Percentiles rank a stretch among this genome's conserved stretches.
Conservation (phyloP, 495 filamentous ascomycete species). For the Ascodesmis nigricans region DNA sequence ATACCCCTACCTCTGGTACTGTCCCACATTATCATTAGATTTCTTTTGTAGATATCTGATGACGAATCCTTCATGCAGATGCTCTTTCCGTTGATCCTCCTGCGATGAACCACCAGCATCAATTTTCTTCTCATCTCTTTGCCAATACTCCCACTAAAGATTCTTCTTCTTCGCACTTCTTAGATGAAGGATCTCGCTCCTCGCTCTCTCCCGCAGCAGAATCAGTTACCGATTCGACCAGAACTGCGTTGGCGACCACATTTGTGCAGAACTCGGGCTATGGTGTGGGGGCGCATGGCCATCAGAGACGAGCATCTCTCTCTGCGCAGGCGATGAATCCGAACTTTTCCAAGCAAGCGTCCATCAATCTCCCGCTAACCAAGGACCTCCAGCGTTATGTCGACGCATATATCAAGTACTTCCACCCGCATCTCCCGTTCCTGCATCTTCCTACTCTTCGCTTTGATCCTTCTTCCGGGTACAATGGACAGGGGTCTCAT, state of each 20-base stretch:
- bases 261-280: conserved; percentile 56
- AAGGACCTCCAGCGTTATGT: conserved; percentile 82
- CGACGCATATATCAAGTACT: conserved; percentile 75
- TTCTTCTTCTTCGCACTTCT: conserved; percentile 6
- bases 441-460: conserved; percentile 79
- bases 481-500: conserved; percentile 38
- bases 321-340: conserved; percentile 24
- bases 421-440: conserved; percentile 88
- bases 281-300: conserved; percentile 27
- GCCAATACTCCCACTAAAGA: conserved; percentile 9
- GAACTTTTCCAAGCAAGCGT: conserved; percentile 21
- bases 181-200: conserved; percentile 24
- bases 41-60: conserved; percentile 9
- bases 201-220: conserved; percentile 44
- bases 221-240: conserved; percentile 83
- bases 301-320: conserved; percentile 22
- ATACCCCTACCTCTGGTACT: conserved; percentile 36
- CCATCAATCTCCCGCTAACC: conserved; percentile 55
- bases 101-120: conserved; percentile 15
- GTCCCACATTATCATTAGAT: conserved; percentile 27
- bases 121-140: conserved; percentile 18
- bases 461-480: conserved; percentile 57
- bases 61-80: conserved; percentile 15
- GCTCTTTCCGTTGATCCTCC: conserved; percentile 20
- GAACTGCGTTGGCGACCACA: conserved; percentile 62